Evolutionary conservation across 306 rosid genomes (phyloP).

Genomic region (Parietaria judaica): DNA sequence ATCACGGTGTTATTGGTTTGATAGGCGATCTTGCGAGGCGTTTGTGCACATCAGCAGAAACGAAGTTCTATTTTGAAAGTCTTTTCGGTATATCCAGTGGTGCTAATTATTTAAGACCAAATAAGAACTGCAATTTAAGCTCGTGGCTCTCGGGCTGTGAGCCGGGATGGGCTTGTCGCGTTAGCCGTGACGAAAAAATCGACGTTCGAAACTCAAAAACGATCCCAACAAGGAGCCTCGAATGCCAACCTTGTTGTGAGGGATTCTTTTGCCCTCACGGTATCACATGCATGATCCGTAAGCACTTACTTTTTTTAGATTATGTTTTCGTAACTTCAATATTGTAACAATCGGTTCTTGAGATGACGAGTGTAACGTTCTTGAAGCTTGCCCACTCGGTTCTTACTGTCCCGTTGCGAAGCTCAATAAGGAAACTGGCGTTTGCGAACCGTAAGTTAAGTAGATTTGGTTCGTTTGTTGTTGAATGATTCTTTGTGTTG

Average conservation of each 20-base stretch:
- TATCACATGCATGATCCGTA: constrained; percentile 95
- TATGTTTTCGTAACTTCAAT: constrained; percentile 2
- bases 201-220: constrained; percentile 51
- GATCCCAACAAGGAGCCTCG: constrained; percentile 66
- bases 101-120: constrained; percentile 63
- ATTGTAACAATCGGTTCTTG: constrained; percentile 26
- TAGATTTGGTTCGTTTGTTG: background rate
- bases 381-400: constrained; percentile 92
- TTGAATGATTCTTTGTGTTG: constrained; percentile 9
- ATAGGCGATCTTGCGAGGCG: constrained; percentile 69
- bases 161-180: constrained; percentile 97
- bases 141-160: constrained; percentile 95
- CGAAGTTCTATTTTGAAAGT: constrained; percentile 57
- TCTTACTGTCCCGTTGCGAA: constrained; percentile 80
- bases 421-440: constrained; percentile 62
- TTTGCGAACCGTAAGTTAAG: constrained; percentile 87
- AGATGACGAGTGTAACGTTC: constrained; percentile 24
- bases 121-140: constrained; percentile 84
- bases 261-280: constrained; percentile 98
- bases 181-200: constrained; percentile 37
- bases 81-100: constrained; percentile 36
- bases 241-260: constrained; percentile 78
- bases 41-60: constrained; percentile 82
- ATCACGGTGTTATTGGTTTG: constrained; percentile 18
- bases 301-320: constrained; percentile 27